Percentiles rank a stretch among this genome's conserved stretches.
phyloP scores from a whole-genome alignment of 352 stramenopile species.

The Albugo laibachii region DNA sequence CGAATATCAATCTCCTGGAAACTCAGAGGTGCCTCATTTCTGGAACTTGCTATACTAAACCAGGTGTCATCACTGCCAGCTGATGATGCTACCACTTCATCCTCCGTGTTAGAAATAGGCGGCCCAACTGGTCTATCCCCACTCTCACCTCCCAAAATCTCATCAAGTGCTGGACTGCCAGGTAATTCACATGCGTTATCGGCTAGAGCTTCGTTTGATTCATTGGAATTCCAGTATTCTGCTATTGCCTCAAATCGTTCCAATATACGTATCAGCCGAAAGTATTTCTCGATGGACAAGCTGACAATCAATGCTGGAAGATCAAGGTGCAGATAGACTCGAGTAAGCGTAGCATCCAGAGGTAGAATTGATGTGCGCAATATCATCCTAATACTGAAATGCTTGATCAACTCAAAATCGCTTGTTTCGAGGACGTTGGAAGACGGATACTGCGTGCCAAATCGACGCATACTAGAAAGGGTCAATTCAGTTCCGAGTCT shows the following conservation, averaged over 20 bases:
- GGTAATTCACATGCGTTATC: constrained; percentile 17
- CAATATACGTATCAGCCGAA: constrained; percentile 33
- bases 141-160: constrained; percentile 22
- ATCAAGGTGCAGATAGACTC: constrained; percentile 69
- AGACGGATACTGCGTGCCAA: neutral
- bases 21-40: no score
- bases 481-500: constrained; percentile 5
- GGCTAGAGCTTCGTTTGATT: neutral
- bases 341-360: constrained; percentile 61
- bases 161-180: constrained; percentile 27
- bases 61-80: constrained; percentile 75
- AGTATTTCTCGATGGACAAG: constrained; percentile 70
- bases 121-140: constrained; percentile 6
- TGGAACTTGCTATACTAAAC: constrained; percentile 73
- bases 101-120: constrained; percentile 6
- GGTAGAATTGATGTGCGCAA: constrained; percentile 69
- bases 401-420: constrained; percentile 62
- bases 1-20: no score
- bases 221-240: constrained; percentile 1
- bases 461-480: neutral
- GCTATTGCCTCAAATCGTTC: constrained; percentile 29
- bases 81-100: constrained; percentile 35
- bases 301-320: constrained; percentile 68
- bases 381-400: constrained; percentile 76
- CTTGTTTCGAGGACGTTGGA: constrained; percentile 3